phyloP scores from a whole-genome alignment of 805 yeast genomes.

The Candida maesae region DNA sequence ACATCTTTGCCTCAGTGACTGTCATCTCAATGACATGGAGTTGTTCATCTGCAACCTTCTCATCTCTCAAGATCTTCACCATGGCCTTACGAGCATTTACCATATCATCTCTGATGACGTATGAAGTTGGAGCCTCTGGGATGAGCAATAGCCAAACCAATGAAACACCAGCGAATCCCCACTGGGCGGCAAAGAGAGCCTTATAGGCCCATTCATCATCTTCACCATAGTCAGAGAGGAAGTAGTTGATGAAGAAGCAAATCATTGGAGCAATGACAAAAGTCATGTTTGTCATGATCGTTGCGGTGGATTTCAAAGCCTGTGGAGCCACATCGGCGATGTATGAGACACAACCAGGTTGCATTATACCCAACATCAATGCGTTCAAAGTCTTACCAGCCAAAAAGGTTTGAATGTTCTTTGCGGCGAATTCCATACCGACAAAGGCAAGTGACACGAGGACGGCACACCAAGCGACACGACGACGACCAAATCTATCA shows the following conservation, averaged over 20 bases:
- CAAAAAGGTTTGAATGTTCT: constrained; percentile 31
- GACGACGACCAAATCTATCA: constrained; percentile 35
- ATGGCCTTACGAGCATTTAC: constrained; percentile 33
- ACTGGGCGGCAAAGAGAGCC: constrained; percentile 31
- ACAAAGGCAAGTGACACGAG: constrained; percentile 32
- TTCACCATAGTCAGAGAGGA: constrained; percentile 14
- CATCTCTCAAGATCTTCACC: constrained; percentile 17
- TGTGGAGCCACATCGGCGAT: constrained; percentile 40
- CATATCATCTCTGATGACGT: constrained; percentile 31
- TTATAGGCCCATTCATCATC: constrained; percentile 28
- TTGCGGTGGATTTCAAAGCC: constrained; percentile 35
- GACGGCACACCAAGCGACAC: constrained; percentile 28
- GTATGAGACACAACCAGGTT: constrained; percentile 34
- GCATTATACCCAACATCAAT: constrained; percentile 38
- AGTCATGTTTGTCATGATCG: constrained; percentile 36
- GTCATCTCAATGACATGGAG: constrained; percentile 30
- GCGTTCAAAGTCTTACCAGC: constrained; percentile 40
- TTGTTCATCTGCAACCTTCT: constrained; percentile 27
- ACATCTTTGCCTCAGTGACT: constrained; percentile 25
- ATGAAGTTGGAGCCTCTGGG: constrained; percentile 43
- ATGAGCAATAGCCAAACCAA: constrained; percentile 32
- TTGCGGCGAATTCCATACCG: constrained; percentile 38
- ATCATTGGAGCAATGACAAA: constrained; percentile 36
- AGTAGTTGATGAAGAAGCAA: constrained; percentile 28
- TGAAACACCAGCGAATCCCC: constrained; percentile 17